Conservation (phyloP, 2,329 filamentous ascomycete genomes). For the Curvularia sp. region DNA sequence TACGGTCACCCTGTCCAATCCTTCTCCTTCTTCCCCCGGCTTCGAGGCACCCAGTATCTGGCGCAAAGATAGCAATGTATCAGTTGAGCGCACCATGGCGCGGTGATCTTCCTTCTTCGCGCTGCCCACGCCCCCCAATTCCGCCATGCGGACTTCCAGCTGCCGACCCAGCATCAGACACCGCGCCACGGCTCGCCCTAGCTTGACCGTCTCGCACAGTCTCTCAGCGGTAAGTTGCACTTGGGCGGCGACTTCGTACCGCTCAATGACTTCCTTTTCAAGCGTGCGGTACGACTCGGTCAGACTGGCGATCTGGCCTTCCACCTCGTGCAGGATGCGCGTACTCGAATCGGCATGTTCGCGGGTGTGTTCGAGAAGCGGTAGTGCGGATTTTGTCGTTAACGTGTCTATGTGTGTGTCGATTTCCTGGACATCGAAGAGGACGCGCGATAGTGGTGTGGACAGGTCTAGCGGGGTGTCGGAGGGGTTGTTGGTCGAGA, state of each 20-base stretch:
- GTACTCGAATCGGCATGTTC: conserved; percentile 75
- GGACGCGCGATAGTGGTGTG: conserved; percentile 87
- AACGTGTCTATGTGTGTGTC: conserved; percentile 93
- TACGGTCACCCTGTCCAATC: conserved; percentile 75
- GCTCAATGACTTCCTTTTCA: conserved; percentile 83
- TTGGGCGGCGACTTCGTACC: conserved; percentile 85
- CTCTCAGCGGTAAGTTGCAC: conserved; percentile 78
- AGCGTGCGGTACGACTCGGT: conserved; percentile 86
- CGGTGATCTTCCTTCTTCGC: conserved; percentile 72
- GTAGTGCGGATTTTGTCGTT: conserved; percentile 82
- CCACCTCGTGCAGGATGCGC: conserved; percentile 76
- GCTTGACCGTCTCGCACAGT: conserved; percentile 78
- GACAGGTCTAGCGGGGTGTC: conserved; percentile 92
- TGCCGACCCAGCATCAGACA: conserved; percentile 84
- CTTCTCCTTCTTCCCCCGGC: conserved; percentile 76
- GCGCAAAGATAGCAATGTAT: conserved; percentile 77
- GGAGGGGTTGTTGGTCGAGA: conserved; percentile 88
- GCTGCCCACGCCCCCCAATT: conserved; percentile 63
- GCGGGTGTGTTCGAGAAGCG: conserved; percentile 78
- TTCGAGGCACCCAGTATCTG: conserved; percentile 73
- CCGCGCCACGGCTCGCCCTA: conserved; percentile 77
- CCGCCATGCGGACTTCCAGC: conserved; percentile 82
- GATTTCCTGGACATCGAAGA: conserved; percentile 96
- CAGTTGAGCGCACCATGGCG: conserved; percentile 80
- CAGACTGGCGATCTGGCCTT: conserved; percentile 78